Evolutionary conservation across 345 rosid species (phyloP).

Genomic region (Pelargonium nanum): DNA sequence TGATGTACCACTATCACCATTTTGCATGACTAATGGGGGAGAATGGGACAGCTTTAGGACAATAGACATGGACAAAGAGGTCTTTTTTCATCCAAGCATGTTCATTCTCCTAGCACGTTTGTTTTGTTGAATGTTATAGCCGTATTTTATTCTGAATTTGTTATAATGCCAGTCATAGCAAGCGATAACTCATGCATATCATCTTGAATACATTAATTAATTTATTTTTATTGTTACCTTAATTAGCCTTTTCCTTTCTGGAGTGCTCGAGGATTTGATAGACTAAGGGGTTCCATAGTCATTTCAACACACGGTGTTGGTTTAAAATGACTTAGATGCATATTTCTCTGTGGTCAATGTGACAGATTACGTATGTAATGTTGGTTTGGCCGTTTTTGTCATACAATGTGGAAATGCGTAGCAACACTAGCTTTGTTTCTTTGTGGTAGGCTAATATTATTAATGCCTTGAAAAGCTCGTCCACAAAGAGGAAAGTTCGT

Average conservation of each 20-base stretch:
- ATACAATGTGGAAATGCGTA: too few species aligned
- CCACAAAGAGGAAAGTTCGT: constrained; percentile 39
- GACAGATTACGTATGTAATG: too few species aligned
- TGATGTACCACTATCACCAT: constrained; percentile 69
- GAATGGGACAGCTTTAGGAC: constrained; percentile 91
- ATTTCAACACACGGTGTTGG: not conserved
- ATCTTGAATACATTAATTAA: not conserved
- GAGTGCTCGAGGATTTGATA: not conserved
- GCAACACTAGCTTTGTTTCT: not conserved
- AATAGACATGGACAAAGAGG: constrained; percentile 99
- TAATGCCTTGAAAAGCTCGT: constrained; percentile 27
- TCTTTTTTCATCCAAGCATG: constrained; percentile 5
- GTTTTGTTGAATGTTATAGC: not conserved
- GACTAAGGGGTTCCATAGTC: not conserved
- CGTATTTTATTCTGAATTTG: not conserved
- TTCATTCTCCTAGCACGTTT: too few species aligned
- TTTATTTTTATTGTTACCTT: too few species aligned
- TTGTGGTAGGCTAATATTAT: constrained; percentile 57
- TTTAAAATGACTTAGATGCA: not conserved
- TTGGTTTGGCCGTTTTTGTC: too few species aligned
- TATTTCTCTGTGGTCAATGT: too few species aligned
- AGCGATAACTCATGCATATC: not conserved
- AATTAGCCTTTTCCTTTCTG: not conserved
- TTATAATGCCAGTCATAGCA: not conserved
- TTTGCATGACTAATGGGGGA: constrained; percentile 54